Conservation (phyloP, 495 filamentous ascomycete genomes). For the Rusavskia elegans region DNA sequence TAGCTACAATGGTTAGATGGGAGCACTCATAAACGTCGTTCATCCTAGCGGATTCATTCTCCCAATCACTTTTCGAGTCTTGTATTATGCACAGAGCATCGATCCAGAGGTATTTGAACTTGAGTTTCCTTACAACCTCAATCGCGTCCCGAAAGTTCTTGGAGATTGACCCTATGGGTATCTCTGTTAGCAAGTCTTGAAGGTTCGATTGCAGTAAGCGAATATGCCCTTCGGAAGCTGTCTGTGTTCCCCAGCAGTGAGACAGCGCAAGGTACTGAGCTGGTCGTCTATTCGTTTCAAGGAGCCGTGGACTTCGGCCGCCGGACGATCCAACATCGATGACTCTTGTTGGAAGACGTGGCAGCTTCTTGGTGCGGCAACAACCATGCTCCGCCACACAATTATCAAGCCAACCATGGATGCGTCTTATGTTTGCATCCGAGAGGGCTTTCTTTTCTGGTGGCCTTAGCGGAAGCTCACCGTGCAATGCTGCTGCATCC, state of each 20-base stretch:
- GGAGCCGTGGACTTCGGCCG: not conserved
- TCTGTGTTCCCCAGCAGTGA: constrained; percentile 1
- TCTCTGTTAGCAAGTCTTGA: not conserved
- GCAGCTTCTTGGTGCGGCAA: not conserved
- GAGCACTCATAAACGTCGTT: constrained; percentile 4
- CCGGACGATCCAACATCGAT: not conserved
- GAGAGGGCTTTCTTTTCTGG: not conserved
- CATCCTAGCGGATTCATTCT: constrained; percentile 4
- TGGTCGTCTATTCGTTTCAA: not conserved
- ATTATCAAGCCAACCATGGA: not conserved
- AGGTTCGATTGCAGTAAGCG: not conserved
- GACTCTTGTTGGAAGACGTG: not conserved
- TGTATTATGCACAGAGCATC: constrained; percentile 15
- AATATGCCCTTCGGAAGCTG: not conserved
- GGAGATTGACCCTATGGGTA: constrained; percentile 1
- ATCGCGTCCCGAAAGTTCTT: constrained; percentile 8
- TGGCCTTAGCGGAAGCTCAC: not conserved
- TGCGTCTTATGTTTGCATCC: not conserved
- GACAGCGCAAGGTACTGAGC: not conserved
- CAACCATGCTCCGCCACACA: not conserved
- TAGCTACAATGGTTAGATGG: constrained; percentile 4
- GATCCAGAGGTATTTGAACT: constrained; percentile 10
- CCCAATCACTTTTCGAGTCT: constrained; percentile 7
- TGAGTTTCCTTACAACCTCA: not conserved
- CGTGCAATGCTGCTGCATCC: not conserved